phyloP scores from a whole-genome alignment of 73 alveolate genomes.

The Vitrella brassicaformis region DNA sequence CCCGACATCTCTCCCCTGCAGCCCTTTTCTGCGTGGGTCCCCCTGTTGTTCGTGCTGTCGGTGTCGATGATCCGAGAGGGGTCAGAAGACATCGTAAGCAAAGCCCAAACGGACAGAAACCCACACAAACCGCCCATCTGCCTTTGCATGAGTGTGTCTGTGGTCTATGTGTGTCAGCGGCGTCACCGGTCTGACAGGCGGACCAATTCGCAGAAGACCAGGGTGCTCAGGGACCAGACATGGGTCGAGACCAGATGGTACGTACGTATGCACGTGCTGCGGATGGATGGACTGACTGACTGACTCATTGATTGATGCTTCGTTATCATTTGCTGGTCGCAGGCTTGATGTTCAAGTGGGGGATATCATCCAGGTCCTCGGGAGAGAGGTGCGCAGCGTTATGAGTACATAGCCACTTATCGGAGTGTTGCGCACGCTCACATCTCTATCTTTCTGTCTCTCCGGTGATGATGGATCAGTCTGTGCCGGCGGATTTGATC shows the following conservation, averaged over 20 bases:
- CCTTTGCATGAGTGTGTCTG: not conserved
- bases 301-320: too few species aligned
- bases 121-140: constrained; percentile 22
- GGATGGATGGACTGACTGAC: too few species aligned
- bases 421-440: too few species aligned
- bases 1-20: constrained; percentile 77
- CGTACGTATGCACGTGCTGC: too few species aligned
- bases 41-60: constrained; percentile 83
- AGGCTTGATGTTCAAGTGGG: not conserved
- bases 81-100: constrained; percentile 83
- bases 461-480: too few species aligned
- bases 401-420: too few species aligned
- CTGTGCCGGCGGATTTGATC: not conserved
- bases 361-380: not conserved
- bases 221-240: too few species aligned
- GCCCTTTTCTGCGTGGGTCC: constrained; percentile 86
- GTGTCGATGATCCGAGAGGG: constrained; percentile 88
- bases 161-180: not conserved
- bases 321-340: too few species aligned
- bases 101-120: constrained; percentile 67
- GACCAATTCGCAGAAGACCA: not conserved
- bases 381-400: not conserved
- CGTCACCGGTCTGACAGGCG: not conserved
- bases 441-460: too few species aligned
- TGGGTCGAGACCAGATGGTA: too few species aligned